These are phyloP conservation scores for Allium cepa DNA, from an alignment of 106 monocot species.

Conservation along the genomic window DNA sequence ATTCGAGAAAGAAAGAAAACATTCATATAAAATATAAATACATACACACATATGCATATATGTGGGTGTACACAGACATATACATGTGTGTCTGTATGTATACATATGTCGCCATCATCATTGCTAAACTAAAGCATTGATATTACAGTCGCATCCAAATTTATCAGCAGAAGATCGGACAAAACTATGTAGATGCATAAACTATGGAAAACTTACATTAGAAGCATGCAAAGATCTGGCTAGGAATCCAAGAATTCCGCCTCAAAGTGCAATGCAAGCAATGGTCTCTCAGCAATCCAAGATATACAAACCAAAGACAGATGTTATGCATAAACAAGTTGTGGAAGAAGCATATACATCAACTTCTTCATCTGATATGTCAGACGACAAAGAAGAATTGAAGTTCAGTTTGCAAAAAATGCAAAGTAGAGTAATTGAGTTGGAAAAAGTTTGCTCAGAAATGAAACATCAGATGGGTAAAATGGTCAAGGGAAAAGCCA, in stretches of 20 bases:
- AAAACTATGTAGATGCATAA: slow-evolving; percentile 77
- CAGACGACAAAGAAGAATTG: slow-evolving; percentile 30
- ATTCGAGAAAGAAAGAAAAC: too few species aligned
- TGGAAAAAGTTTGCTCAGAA: slow-evolving; percentile 45
- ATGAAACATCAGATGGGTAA: slow-evolving; percentile 44
- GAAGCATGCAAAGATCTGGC: slow-evolving; percentile 89
- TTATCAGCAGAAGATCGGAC: slow-evolving; percentile 58
- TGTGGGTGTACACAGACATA: too few species aligned
- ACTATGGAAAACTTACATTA: slow-evolving; percentile 82
- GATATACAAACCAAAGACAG: slow-evolving; percentile 1
- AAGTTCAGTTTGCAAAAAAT: slow-evolving; percentile 38
- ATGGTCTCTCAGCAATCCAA: slow-evolving; percentile 56
- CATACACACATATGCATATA: too few species aligned
- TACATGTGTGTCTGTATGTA: too few species aligned
- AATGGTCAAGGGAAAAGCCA: slow-evolving; percentile 29
- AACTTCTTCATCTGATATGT: not conserved
- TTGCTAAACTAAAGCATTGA: too few species aligned
- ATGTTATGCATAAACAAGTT: not conserved
- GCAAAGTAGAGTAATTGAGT: slow-evolving; percentile 35
- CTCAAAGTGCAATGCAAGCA: slow-evolving; percentile 70
- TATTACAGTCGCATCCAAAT: slow-evolving; percentile 56
- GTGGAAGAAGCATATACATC: not conserved
- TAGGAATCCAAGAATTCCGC: slow-evolving; percentile 78
- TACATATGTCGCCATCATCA: too few species aligned
- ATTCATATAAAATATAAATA: too few species aligned